Evolutionary conservation across 306 rosid species (phyloP).

Genomic region (Trichosanthes cucumerina): DNA sequence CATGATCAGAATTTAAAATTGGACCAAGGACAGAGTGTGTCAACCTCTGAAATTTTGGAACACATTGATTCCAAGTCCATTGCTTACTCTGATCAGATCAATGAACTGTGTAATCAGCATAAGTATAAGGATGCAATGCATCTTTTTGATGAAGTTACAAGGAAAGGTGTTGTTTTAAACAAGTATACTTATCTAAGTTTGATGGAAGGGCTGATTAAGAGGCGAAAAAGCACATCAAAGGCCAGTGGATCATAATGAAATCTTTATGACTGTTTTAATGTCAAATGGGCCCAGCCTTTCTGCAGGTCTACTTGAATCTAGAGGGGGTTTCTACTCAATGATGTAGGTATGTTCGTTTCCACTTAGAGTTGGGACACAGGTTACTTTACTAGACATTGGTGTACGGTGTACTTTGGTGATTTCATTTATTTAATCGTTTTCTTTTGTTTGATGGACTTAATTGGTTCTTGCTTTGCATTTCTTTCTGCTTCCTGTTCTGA

Average conservation of each 20-base stretch:
- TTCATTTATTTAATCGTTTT: neutral
- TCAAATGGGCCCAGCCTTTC: slow-evolving; percentile 2
- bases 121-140: slow-evolving; percentile 75
- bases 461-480: neutral
- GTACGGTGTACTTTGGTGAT: neutral
- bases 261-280: neutral
- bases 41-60: slow-evolving; percentile 19
- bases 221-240: slow-evolving; percentile 55
- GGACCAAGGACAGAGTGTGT: slow-evolving; percentile 20
- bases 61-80: slow-evolving; percentile 31
- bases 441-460: neutral
- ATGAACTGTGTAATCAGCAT: slow-evolving; percentile 45
- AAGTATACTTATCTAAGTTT: slow-evolving; percentile 44
- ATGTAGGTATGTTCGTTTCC: neutral
- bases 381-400: neutral
- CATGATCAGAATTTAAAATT: slow-evolving; percentile 11
- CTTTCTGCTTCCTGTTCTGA: neutral
- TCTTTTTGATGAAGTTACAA: slow-evolving; percentile 43
- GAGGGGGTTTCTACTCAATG: neutral
- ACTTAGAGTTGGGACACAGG: neutral
- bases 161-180: slow-evolving; percentile 34
- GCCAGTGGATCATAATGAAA: slow-evolving; percentile 15
- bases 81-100: slow-evolving; percentile 50
- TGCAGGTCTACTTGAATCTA: neutral
- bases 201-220: slow-evolving; percentile 69